These are phyloP conservation scores for Diplodia scrobiculata DNA, from an alignment of 2,329 filamentous ascomycete genomes.

Conservation along the genomic window DNA sequence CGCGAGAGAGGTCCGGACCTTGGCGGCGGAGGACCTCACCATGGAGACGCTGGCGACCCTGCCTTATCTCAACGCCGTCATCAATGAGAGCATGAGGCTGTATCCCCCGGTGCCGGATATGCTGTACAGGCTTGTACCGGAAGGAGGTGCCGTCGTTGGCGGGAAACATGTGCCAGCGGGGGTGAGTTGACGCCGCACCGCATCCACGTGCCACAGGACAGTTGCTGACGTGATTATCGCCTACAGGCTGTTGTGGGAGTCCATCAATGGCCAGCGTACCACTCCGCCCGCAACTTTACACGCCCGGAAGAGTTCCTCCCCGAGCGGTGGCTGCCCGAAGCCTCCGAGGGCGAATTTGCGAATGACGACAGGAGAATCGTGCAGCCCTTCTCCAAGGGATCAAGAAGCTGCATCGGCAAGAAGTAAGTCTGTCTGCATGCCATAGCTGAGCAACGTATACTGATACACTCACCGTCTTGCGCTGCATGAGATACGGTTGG, in stretches of 20 bases:
- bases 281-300: conserved; percentile 36
- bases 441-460: background rate
- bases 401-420: conserved; percentile 41
- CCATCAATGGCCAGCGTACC: conserved; percentile 35
- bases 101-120: conserved; percentile 49
- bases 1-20: background rate
- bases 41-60: background rate
- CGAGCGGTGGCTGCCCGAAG: conserved; percentile 41
- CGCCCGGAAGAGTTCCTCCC: conserved; percentile 37
- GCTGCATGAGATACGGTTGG: conserved; percentile 47
- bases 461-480: conserved; percentile 36
- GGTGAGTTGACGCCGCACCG: conserved; percentile 28
- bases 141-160: conserved; percentile 37
- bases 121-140: conserved; percentile 37
- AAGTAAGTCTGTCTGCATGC: conserved; percentile 36
- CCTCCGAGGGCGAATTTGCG: conserved; percentile 32
- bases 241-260: conserved; percentile 8
- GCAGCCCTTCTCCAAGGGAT: conserved; percentile 37
- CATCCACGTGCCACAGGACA: conserved; percentile 29
- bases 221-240: conserved; percentile 28
- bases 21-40: conserved; percentile 26
- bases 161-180: conserved; percentile 31
- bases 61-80: conserved; percentile 31
- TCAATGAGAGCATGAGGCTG: conserved; percentile 49
- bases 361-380: conserved; percentile 34